Evolutionary conservation across 805 yeast species (phyloP).

Genomic region (Candida quercuum): DNA sequence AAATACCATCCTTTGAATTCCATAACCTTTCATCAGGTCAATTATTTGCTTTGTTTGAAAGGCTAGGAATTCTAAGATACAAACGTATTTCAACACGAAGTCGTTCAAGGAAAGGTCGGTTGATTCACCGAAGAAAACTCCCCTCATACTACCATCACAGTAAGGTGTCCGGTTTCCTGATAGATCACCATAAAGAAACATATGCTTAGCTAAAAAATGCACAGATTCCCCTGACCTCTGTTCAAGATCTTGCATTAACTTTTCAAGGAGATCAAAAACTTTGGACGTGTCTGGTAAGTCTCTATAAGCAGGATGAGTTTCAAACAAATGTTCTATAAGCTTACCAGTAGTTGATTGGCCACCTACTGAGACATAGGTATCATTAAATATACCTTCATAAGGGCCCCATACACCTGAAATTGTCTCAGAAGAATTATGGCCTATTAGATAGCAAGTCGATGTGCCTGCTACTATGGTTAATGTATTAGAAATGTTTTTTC

Average conservation of each 20-base stretch:
- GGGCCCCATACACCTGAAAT: conserved; percentile 60
- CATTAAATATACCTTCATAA: conserved; percentile 32
- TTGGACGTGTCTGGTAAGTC: conserved; percentile 7
- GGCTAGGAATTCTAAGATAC: conserved; percentile 44
- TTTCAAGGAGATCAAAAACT: conserved; percentile 22
- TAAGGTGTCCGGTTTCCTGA: conserved; percentile 56
- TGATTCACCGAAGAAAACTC: conserved; percentile 44
- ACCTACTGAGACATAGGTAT: conserved; percentile 38
- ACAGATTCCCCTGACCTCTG: conserved; percentile 10
- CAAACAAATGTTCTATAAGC: conserved; percentile 42
- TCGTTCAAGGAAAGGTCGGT: conserved; percentile 28
- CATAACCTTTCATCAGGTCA: conserved; percentile 21
- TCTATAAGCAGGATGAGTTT: conserved; percentile 32
- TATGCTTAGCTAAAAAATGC: conserved; percentile 28
- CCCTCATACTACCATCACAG: conserved; percentile 43
- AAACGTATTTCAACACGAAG: conserved; percentile 38
- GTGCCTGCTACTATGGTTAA: conserved; percentile 58
- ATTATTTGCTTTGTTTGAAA: conserved; percentile 43
- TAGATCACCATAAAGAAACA: conserved; percentile 49
- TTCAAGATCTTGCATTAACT: conserved; percentile 13
- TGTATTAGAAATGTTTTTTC: conserved; percentile 17
- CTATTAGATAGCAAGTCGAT: conserved; percentile 47
- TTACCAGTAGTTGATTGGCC: conserved; percentile 59
- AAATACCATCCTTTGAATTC: conserved; percentile 31
- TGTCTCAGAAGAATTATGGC: conserved; percentile 16